Conservation (phyloP, 2,329 filamentous ascomycete genomes). For the Verticillium nonalfalfae region DNA sequence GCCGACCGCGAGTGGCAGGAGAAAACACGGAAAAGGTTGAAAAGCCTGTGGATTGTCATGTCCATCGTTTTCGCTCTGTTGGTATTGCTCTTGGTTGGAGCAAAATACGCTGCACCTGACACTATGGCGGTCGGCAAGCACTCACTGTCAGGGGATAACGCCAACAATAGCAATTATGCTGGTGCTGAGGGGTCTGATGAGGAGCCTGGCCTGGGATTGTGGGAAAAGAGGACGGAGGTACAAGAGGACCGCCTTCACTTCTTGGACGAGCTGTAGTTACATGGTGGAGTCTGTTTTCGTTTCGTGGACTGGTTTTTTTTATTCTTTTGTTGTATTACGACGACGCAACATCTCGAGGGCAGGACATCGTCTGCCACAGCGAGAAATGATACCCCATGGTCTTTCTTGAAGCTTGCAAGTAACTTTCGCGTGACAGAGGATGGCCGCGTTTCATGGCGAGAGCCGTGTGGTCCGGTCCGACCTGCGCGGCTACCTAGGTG, state of each 20-base stretch:
- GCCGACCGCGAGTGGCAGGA: slow-evolving; percentile 64
- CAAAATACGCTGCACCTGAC: slow-evolving; percentile 19
- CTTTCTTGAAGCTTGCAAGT: no score
- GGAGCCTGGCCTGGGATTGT: slow-evolving; percentile 1
- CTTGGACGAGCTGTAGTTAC: slow-evolving; percentile 39
- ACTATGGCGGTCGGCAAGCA: slow-evolving; percentile 1
- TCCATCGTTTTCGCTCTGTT: slow-evolving; percentile 40
- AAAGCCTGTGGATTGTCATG: slow-evolving; percentile 56
- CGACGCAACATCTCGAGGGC: background rate
- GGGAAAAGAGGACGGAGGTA: slow-evolving; percentile 16
- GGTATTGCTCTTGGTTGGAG: slow-evolving; percentile 33
- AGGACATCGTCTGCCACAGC: background rate
- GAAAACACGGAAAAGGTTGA: slow-evolving; percentile 56
- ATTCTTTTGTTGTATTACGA: background rate
- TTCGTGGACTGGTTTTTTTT: background rate
- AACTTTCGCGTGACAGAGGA: background rate
- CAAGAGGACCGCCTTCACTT: slow-evolving; percentile 30
- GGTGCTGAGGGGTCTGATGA: background rate
- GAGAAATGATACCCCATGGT: background rate
- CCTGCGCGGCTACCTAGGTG: background rate
- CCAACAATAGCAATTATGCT: background rate
- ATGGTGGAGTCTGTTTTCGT: background rate
- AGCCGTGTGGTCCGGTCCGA: background rate
- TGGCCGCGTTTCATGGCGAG: background rate
- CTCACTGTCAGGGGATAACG: background rate